Base-by-base conservation (phyloP, 352 stramenopile species). In the Phytophthora pistaciae region DNA sequence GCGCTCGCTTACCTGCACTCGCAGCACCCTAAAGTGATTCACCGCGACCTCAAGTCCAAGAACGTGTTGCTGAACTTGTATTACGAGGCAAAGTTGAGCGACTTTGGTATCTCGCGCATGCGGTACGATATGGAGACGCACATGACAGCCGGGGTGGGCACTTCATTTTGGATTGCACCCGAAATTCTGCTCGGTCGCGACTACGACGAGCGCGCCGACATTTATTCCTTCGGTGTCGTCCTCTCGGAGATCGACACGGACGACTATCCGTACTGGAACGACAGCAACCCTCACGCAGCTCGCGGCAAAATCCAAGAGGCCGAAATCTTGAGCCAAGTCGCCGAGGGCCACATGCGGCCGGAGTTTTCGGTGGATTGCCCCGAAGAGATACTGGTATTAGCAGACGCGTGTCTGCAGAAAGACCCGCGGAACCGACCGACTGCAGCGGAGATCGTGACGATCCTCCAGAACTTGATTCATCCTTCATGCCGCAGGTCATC, bases 151-250 rank as follows among this genome's bases (percentile, higher is more conserved):
- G 70, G 67, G 16, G 80, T 91, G 2, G 70, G 70, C 3, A 91
- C 83, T 6, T 72, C 77, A 0, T 90, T 90, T 70, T 92, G 85
- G 85, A 91, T 91, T 49, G 85, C 85, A 16, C 85, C 85, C 0
- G 83, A 92, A 61, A 72, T 91, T 62, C 44, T 92, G 2, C 48
- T 82, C 3, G 83, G 83, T 27, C 66, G 55, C 11, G 65, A 79
- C 46, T 90, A 90, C 54, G 70, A 87, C 46, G 82, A 90, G 58
- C 44, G 63, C 18, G 79, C 77, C 7, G 82, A 90, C 58, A 82
- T 87, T 64, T 89, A 72, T 56, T 88, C 80, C 9, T 82, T 82
- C n/a, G 80, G 80, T 3, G 78, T 86, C 1, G 75, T 88, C 13
- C 57, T 88, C 14, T 77, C 70, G 3, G 80, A 88, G 52, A 80